Evolutionary conservation across 1,284 basidiomycete species (phyloP).

Genomic region (Xerocomus amazonicus): DNA sequence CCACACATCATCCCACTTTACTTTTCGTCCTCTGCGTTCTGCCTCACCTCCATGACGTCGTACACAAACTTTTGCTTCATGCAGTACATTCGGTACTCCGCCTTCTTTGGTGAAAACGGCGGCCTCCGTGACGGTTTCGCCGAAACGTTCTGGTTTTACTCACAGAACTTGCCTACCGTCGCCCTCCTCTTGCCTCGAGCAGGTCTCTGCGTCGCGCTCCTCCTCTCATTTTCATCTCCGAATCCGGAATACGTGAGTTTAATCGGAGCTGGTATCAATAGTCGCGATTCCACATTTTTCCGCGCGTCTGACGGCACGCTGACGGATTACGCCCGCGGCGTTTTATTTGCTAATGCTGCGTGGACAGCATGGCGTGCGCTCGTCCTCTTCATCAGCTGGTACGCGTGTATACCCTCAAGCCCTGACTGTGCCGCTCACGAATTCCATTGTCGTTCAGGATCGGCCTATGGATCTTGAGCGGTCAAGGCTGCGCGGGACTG

Average conservation of each 20-base stretch:
- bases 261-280: constrained; percentile 44
- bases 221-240: constrained; percentile 60
- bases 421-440: background rate
- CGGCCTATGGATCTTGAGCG: constrained; percentile 71
- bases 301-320: constrained; percentile 56
- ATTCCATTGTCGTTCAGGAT: constrained; percentile 41
- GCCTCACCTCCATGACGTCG: constrained; percentile 68
- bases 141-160: constrained; percentile 74
- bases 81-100: constrained; percentile 67
- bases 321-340: constrained; percentile 67
- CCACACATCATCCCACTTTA: constrained; percentile 80
- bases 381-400: constrained; percentile 67
- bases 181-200: constrained; percentile 76
- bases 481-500: constrained; percentile 71
- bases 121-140: constrained; percentile 63
- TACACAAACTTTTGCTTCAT: constrained; percentile 83
- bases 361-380: constrained; percentile 72
- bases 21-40: constrained; percentile 72
- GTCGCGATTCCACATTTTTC: constrained; percentile 73
- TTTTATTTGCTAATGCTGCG: constrained; percentile 71
- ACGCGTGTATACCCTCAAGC: background rate
- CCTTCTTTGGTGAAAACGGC: constrained; percentile 54
- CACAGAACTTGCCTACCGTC: constrained; percentile 78
- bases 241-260: constrained; percentile 46
- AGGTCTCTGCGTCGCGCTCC: constrained; percentile 63